These are phyloP conservation scores for Pseudogymnoascus destructans DNA, from an alignment of 2,329 filamentous ascomycete species.

Conservation along the genomic window DNA sequence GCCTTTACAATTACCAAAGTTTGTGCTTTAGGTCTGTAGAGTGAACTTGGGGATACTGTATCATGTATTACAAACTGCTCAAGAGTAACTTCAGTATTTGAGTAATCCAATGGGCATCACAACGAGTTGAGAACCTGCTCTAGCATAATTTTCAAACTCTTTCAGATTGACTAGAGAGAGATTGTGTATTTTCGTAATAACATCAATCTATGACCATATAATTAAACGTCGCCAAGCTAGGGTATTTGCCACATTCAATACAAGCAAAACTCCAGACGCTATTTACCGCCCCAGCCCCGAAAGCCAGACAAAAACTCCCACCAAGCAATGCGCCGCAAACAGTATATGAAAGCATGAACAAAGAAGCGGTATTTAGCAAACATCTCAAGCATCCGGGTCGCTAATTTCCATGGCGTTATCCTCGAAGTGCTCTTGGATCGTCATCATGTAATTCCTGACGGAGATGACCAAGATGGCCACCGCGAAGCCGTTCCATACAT, in stretches of 20 bases:
- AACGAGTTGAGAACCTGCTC: neutral
- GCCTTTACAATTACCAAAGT: neutral
- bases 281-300: neutral
- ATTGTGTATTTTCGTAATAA: neutral
- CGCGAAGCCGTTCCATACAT: conserved; percentile 27
- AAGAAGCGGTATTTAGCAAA: neutral
- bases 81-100: too few species aligned
- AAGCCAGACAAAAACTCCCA: neutral
- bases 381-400: neutral
- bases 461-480: conserved; percentile 23
- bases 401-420: neutral
- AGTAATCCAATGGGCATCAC: neutral
- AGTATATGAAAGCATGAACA: neutral
- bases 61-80: neutral
- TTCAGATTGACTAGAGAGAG: neutral
- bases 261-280: conserved; percentile 1
- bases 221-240: neutral
- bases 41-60: neutral
- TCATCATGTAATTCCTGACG: conserved; percentile 21
- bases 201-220: neutral
- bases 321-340: neutral
- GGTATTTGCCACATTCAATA: conserved; percentile 8
- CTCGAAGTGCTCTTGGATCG: neutral
- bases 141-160: neutral
- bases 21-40: too few species aligned